phyloP scores from a whole-genome alignment of 441 rosid species.

The Melastoma candidum region DNA sequence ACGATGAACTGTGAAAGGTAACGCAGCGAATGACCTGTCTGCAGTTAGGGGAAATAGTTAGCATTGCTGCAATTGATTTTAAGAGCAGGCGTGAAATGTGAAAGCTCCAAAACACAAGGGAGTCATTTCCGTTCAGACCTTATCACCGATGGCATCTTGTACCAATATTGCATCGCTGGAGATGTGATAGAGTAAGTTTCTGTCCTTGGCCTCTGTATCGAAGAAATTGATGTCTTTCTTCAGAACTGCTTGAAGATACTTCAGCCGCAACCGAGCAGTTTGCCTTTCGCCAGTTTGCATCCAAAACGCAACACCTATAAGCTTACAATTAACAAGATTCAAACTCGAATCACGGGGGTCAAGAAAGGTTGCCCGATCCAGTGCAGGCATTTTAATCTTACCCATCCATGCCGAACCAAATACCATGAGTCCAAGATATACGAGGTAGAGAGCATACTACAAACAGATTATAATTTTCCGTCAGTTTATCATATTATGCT shows the following conservation, averaged over 20 bases:
- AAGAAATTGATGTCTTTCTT: constrained; percentile 55
- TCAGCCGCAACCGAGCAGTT: constrained; percentile 55
- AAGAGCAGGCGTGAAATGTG: not conserved
- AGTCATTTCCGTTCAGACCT: constrained; percentile 28
- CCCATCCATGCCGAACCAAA: constrained; percentile 73
- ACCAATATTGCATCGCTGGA: constrained; percentile 73
- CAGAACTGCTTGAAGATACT: constrained; percentile 56
- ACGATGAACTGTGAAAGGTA: constrained; percentile 59
- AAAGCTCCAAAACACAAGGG: not conserved
- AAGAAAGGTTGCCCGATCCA: not conserved
- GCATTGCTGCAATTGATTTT: constrained; percentile 4
- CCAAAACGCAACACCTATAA: constrained; percentile 63
- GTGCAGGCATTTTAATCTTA: constrained; percentile 7
- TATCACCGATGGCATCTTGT: constrained; percentile 88
- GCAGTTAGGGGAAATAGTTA: constrained; percentile 21
- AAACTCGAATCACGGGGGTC: constrained; percentile 5
- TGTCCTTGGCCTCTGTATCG: constrained; percentile 66
- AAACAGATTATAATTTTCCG: not conserved
- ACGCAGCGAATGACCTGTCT: constrained; percentile 74
- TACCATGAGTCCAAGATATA: constrained; percentile 51
- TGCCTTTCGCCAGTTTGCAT: constrained; percentile 89
- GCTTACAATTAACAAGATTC: constrained; percentile 3
- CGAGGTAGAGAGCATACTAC: constrained; percentile 60
- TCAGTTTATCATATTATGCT: not conserved
- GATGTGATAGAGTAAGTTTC: constrained; percentile 54